phyloP scores from a whole-genome alignment of 2,329 filamentous ascomycete species.

The Fusarium sp. region DNA sequence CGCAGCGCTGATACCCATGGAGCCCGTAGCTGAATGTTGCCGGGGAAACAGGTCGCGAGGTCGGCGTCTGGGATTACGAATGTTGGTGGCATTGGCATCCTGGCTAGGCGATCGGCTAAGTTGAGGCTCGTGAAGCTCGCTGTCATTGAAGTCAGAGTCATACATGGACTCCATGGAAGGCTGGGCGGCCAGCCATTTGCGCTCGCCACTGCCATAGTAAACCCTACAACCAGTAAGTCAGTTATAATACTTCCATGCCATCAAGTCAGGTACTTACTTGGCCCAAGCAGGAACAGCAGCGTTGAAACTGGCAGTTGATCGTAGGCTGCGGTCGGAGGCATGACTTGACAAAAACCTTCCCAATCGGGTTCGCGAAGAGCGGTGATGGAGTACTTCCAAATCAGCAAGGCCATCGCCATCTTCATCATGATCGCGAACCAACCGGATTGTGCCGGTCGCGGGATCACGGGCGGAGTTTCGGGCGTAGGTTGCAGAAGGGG shows the following conservation, averaged over 20 bases:
- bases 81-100: conserved; percentile 59
- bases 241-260: neutral
- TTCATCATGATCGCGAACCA: conserved; percentile 70
- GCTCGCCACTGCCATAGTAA: conserved; percentile 77
- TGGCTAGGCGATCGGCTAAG: conserved; percentile 61
- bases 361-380: conserved; percentile 66
- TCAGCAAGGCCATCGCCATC: conserved; percentile 73
- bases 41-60: conserved; percentile 50
- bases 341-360: conserved; percentile 62
- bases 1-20: conserved; percentile 59
- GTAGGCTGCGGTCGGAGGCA: conserved; percentile 63
- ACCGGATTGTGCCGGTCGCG: conserved; percentile 53
- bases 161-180: conserved; percentile 59
- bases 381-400: conserved; percentile 63
- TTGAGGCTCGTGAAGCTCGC: conserved; percentile 59
- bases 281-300: conserved; percentile 66
- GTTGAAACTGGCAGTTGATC: conserved; percentile 63
- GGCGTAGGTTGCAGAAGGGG: conserved; percentile 58
- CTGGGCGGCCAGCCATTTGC: conserved; percentile 60
- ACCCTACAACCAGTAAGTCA: conserved; percentile 56
- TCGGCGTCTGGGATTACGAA: conserved; percentile 60
- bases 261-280: conserved; percentile 49
- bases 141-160: conserved; percentile 58
- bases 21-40: conserved; percentile 42
- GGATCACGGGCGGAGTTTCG: conserved; percentile 52